Base-by-base conservation (phyloP, 108 stramenopile genomes). In the Craspedostauros australis region DNA sequence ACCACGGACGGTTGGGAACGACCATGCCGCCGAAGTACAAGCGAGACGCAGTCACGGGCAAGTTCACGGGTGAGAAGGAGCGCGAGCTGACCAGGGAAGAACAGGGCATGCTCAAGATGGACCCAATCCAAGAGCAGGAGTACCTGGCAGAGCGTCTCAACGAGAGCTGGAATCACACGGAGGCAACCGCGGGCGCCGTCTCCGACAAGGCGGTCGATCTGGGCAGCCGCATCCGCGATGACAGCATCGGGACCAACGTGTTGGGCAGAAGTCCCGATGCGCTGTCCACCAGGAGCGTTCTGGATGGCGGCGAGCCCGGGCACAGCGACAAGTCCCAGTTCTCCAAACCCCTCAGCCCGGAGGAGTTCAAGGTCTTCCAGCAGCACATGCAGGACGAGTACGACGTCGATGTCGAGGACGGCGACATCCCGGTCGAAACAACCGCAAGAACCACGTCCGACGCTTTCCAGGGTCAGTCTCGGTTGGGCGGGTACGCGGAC, bases 31-130 rank as follows among this genome's bases (percentile, higher is more conserved):
- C 89, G 1, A 68, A 67, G 22, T 84, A 82, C 50, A 64, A 82
- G 14, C 80, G 89, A 4, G 89, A 91, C 62, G 46, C 78, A 6
- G 61, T 71, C 28, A 86, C 89, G 8, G 89, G 89, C 20, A 81
- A 82, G 50, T 80, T 86, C 54, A 91, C 85, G 0, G 74, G 80
- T 15, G 70, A 75, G 37, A 56, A 78, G 20, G 70, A 74, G 28
- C 54, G 63, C 16, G 85, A 86, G 66, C 44, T 86, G 4, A 69
- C 76, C 0, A 51, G 42, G 12, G 48, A 60, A 20, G 78, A 84
- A 22, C 37, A 52, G n/a, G 57, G 66, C 21, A 31, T 86, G 18
- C 50, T 91, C 19, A 70, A 70, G 15, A 62, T 79, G 65, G 80
- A 81, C 32, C 55, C 70, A 1, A 39, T 73, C 24, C 49, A 67